phyloP scores from a whole-genome alignment of 1,139 yeast genomes.

The Geotrichum carabidarum region DNA sequence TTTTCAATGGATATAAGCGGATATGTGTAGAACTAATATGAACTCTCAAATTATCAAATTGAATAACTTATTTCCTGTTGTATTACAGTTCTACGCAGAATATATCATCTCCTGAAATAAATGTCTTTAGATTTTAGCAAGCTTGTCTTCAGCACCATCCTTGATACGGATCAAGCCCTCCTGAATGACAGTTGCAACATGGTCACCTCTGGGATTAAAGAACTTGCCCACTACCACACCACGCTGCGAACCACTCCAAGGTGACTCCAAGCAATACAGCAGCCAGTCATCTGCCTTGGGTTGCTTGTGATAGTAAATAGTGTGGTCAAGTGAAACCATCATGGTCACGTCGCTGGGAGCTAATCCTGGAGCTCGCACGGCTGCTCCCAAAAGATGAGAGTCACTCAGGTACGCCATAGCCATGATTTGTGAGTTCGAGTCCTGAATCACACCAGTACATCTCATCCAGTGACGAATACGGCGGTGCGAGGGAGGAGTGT shows the following conservation, averaged over 20 bases:
- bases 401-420: slow-evolving; percentile 64
- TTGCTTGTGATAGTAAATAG: slow-evolving; percentile 60
- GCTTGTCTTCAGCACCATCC: too few species aligned
- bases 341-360: slow-evolving; percentile 42
- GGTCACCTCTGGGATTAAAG: slow-evolving; percentile 47
- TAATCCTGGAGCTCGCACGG: slow-evolving; percentile 43
- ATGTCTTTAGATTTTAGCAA: too few species aligned
- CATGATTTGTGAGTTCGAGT: slow-evolving; percentile 48
- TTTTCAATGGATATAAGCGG: too few species aligned
- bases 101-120: too few species aligned
- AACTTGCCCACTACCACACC: slow-evolving; percentile 58
- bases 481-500: slow-evolving; percentile 10
- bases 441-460: slow-evolving; percentile 39
- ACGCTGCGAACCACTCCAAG: slow-evolving; percentile 52
- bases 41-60: too few species aligned
- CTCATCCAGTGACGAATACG: slow-evolving; percentile 41
- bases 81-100: too few species aligned
- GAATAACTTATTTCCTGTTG: too few species aligned
- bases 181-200: slow-evolving; percentile 61
- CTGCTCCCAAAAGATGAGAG: slow-evolving; percentile 50
- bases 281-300: slow-evolving; percentile 53
- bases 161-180: slow-evolving; percentile 42
- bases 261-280: slow-evolving; percentile 47
- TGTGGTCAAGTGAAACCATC: slow-evolving; percentile 63
- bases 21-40: too few species aligned